phyloP scores from a whole-genome alignment of 2,329 filamentous ascomycete genomes.

The Aaosphaeria pasadenensis region DNA sequence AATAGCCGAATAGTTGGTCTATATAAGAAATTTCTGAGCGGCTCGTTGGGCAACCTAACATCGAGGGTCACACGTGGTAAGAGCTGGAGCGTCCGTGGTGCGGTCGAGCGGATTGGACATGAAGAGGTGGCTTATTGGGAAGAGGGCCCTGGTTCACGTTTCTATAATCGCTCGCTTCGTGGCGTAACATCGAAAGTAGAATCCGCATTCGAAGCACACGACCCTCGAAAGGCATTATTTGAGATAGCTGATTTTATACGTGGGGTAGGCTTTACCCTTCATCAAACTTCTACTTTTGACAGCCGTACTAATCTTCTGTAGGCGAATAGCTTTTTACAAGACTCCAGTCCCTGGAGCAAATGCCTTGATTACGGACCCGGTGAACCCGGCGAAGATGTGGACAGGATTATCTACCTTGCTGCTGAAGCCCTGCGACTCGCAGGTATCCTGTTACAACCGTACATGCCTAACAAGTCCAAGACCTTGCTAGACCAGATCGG shows the following conservation, averaged over 20 bases:
- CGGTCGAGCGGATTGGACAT: conserved; percentile 46
- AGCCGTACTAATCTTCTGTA: conserved; percentile 25
- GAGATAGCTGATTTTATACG: conserved; percentile 26
- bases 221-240: conserved; percentile 24
- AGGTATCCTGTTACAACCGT: conserved; percentile 84
- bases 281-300: background rate
- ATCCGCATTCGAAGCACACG: conserved; percentile 20
- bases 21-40: conserved; percentile 77
- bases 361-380: conserved; percentile 35
- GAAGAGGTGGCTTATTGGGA: conserved; percentile 25
- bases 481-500: conserved; percentile 74
- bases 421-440: conserved; percentile 75
- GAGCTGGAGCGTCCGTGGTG: conserved; percentile 64
- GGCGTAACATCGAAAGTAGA: conserved; percentile 17
- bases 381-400: conserved; percentile 28
- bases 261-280: conserved; percentile 15
- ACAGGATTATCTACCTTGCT: conserved; percentile 61
- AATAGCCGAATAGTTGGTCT: conserved; percentile 71
- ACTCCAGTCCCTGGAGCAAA: conserved; percentile 66
- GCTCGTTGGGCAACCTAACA: conserved; percentile 76
- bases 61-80: conserved; percentile 67
- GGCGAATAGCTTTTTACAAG: conserved; percentile 67
- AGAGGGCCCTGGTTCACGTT: conserved; percentile 24
- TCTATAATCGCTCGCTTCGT: conserved; percentile 39
- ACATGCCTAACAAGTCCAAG: conserved; percentile 77